These are phyloP conservation scores for Trapa bicornis DNA, from an alignment of 345 rosid genomes.

Conservation along the genomic window DNA sequence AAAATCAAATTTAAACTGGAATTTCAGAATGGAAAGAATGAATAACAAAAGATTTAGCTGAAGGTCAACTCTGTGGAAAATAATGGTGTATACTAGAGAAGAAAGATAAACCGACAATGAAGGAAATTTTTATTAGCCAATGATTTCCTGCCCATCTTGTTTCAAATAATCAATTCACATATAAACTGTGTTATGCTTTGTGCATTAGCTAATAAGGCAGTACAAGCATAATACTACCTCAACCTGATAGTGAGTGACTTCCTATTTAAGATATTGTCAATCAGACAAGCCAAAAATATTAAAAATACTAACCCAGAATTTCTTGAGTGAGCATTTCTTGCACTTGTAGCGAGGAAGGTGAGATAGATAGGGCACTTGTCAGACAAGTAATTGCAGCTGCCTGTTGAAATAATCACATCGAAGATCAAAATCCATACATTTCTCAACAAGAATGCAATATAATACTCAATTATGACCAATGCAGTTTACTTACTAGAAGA, in stretches of 20 bases:
- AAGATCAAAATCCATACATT: not conserved
- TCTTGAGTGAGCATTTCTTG: constrained; percentile 57
- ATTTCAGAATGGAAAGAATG: constrained; percentile 3
- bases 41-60: not conserved
- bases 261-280: not conserved
- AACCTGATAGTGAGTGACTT: not conserved
- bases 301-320: constrained; percentile 35
- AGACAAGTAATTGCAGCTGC: constrained; percentile 66
- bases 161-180: not conserved
- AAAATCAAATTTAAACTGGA: constrained; percentile 16
- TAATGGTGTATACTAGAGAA: not conserved
- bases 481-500: constrained; percentile 52
- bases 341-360: constrained; percentile 44
- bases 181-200: not conserved
- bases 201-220: not conserved
- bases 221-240: not conserved
- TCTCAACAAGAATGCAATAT: constrained; percentile 3
- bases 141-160: not conserved
- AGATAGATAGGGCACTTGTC: constrained; percentile 64
- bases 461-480: not conserved
- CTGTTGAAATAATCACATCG: constrained; percentile 22
- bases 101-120: not conserved
- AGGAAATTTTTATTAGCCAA: not conserved
- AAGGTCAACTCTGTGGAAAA: not conserved
- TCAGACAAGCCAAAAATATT: not conserved